phyloP scores from a whole-genome alignment of 768 basidiomycete genomes.

The Tulasnella sp. region DNA sequence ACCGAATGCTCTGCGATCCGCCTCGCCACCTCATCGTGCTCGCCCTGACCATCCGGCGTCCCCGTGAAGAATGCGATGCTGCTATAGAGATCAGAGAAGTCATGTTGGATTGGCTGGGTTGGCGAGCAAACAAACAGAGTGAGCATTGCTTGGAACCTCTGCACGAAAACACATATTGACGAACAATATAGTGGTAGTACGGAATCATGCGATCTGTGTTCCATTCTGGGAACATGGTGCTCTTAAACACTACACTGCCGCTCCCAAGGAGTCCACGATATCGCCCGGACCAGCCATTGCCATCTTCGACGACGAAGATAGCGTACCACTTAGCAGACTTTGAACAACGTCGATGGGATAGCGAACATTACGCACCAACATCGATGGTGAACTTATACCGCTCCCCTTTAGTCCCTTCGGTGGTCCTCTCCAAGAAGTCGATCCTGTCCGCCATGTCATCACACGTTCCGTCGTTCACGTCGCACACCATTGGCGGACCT shows the following conservation, averaged over 20 bases:
- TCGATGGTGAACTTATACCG: slow-evolving; percentile 17
- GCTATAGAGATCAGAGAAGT: slow-evolving; percentile 58
- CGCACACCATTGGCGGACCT: slow-evolving; percentile 25
- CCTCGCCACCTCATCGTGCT: slow-evolving; percentile 47
- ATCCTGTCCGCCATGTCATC: slow-evolving; percentile 26
- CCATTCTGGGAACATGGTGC: slow-evolving; percentile 29
- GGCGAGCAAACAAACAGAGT: background rate
- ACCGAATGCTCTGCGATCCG: slow-evolving; percentile 47
- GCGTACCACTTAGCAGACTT: background rate
- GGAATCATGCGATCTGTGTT: slow-evolving; percentile 28
- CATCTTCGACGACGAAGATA: slow-evolving; percentile 23
- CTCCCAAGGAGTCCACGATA: slow-evolving; percentile 25
- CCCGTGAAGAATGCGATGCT: slow-evolving; percentile 63
- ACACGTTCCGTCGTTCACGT: slow-evolving; percentile 26
- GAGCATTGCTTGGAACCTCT: too few species aligned
- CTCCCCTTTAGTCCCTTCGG: background rate
- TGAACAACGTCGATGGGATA: background rate
- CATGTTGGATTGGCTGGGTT: slow-evolving; percentile 40
- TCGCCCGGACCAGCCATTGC: slow-evolving; percentile 30
- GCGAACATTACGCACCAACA: background rate
- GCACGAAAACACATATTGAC: slow-evolving; percentile 10
- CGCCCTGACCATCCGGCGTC: slow-evolving; percentile 31
- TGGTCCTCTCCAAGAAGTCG: slow-evolving; percentile 16
- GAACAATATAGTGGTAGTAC: slow-evolving; percentile 30
- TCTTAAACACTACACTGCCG: slow-evolving; percentile 28